phyloP scores from a whole-genome alignment of 73 alveolate genomes.

The Paramecium sexaurelia region DNA sequence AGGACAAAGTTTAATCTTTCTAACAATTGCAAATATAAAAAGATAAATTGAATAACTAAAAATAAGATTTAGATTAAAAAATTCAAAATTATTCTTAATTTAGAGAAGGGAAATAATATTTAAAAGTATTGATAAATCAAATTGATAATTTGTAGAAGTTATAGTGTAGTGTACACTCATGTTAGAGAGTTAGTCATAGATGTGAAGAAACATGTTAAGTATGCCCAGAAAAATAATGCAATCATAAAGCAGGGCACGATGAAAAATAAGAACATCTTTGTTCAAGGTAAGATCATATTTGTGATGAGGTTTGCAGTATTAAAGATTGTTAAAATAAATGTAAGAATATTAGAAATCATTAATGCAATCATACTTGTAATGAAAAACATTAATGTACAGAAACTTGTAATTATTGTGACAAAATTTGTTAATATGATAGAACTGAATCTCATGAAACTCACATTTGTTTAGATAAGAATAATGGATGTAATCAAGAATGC shows the following conservation, averaged over 20 bases:
- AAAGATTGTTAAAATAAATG: not conserved
- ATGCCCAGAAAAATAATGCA: not conserved
- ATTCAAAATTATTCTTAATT: not conserved
- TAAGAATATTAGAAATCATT: not conserved
- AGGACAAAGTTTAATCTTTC: not conserved
- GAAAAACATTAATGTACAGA: not conserved
- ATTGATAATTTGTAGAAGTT: not conserved
- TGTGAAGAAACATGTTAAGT: not conserved
- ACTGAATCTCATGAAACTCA: not conserved
- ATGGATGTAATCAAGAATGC: not conserved
- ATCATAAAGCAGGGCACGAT: not conserved
- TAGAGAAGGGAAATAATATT: not conserved
- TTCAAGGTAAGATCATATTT: not conserved
- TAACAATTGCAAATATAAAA: not conserved
- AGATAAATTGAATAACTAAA: not conserved
- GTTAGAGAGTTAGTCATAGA: not conserved
- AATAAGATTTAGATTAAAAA: not conserved
- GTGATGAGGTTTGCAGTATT: not conserved
- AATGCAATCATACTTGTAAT: not conserved
- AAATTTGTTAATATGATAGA: not conserved
- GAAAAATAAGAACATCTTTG: slow-evolving; percentile 11
- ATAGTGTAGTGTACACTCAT: not conserved
- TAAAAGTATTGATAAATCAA: not conserved
- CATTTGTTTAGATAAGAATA: not conserved
- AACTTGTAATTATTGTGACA: not conserved